Conservation (phyloP, 2,329 filamentous ascomycete species). For the Apiospora rasikravindrae region DNA sequence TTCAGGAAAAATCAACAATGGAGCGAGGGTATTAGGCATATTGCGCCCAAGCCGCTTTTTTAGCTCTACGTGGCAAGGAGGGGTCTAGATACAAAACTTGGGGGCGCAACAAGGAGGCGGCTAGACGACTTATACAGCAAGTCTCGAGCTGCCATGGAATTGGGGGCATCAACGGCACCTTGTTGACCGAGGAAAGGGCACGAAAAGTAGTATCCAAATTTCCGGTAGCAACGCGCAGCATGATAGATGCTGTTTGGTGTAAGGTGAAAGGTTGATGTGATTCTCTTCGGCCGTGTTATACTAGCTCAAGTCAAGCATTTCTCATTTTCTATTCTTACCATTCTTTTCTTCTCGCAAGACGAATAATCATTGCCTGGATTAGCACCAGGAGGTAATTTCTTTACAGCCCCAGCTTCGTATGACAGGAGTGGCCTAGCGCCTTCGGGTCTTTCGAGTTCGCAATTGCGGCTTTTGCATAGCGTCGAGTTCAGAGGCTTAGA, state of each 20-base stretch:
- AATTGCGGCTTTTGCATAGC: not conserved
- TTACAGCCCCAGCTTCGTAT: not conserved
- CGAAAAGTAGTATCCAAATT: slow-evolving; percentile 5
- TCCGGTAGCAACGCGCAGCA: slow-evolving; percentile 1
- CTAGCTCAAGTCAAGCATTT: slow-evolving; percentile 37
- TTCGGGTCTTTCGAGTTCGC: not conserved
- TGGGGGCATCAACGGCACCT: slow-evolving; percentile 6
- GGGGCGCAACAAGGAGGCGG: not conserved
- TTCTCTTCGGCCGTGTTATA: slow-evolving; percentile 36
- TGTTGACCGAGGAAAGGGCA: not conserved
- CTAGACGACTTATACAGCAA: not conserved
- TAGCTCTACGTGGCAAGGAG: slow-evolving; percentile 1
- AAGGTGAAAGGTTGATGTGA: slow-evolving; percentile 28
- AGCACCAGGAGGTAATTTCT: not conserved
- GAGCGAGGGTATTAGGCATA: not conserved
- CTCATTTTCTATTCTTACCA: slow-evolving; percentile 30
- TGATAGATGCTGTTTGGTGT: slow-evolving; percentile 13
- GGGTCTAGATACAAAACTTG: slow-evolving; percentile 12
- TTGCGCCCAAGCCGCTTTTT: not conserved
- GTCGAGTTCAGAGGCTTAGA: not conserved
- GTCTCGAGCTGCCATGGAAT: slow-evolving; percentile 3
- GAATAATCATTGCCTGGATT: slow-evolving; percentile 2
- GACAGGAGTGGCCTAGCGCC: not conserved
- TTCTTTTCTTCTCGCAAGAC: slow-evolving; percentile 32
- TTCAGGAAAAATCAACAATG: slow-evolving; percentile 2